Base-by-base conservation (phyloP, 2,329 filamentous ascomycete species). In the Cadophora luteo-olivacea region DNA sequence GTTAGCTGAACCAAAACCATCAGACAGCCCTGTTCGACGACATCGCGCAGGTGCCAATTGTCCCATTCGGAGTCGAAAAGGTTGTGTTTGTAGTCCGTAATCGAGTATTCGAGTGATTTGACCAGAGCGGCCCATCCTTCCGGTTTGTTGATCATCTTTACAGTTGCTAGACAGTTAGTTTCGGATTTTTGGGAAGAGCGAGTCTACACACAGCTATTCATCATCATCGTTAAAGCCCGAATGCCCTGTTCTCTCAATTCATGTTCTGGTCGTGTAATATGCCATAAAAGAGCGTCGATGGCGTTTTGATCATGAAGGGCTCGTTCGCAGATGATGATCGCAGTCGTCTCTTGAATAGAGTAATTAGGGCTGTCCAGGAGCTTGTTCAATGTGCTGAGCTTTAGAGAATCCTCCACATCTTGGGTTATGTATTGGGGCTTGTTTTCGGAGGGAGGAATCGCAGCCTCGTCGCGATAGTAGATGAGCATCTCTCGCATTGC, bases 341-440 rank as follows among this genome's bases (percentile, higher is more conserved):
- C 84, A 12, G 89, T 87, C 67, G 91, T 90, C 69, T 92, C 89
- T 72, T 89, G 85, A 70, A 94, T 91, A 24, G 91, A 86, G 75
- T 87, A 90, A 78, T 90, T 95, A 69, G 91, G 91, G 77, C 91
- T 91, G 63, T 86, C 83, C 14, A 92, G 82, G 4, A 94, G 84
- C 71, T 88, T 91, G 63, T 89, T 83, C 11, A 94, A 82, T 0
- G 92, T 94, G 52, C 85, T 83, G 12, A 89, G 76, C 68, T 89
- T 86, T 52, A 94, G 82, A 1, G 90, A 86, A 76, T 93, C 91
- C 75, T 94, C 91, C 1, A 90, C 92, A 29, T 91, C 88, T 77
- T 93, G 89, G 16, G 89, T 91, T 72, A 93, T 91, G 77, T 92
- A 92, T 73, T 90, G 87, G 62, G 91, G 87, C 77, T 91, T 90